These are phyloP conservation scores for Leavenworthia alabamica DNA, from an alignment of 345 rosid genomes.

Conservation along the genomic window DNA sequence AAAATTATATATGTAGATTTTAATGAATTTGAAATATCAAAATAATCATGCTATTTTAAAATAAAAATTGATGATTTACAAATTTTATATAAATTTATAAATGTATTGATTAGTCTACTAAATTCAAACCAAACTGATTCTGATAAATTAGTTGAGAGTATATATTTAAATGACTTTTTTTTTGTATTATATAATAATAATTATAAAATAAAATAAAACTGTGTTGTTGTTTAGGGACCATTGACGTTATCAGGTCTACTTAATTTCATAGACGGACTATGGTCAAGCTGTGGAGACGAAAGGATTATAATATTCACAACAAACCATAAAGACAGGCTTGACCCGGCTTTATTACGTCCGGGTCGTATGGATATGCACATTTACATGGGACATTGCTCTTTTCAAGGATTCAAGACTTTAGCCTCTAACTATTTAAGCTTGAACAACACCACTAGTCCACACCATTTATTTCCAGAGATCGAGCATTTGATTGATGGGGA, in stretches of 20 bases:
- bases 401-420: constrained; percentile 39
- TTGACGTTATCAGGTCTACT: constrained; percentile 49
- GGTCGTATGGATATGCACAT: constrained; percentile 75
- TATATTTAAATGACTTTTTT: too few species aligned
- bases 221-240: not conserved
- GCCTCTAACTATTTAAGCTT: constrained; percentile 41
- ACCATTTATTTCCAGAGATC: constrained; percentile 29
- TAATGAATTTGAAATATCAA: too few species aligned
- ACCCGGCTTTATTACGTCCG: constrained; percentile 53
- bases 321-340: constrained; percentile 53
- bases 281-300: constrained; percentile 64
- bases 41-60: too few species aligned
- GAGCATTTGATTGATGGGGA: constrained; percentile 17
- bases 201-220: not conserved
- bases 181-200: too few species aligned
- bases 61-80: too few species aligned
- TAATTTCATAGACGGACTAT: constrained; percentile 60
- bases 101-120: too few species aligned
- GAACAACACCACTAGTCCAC: constrained; percentile 3
- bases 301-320: constrained; percentile 66
- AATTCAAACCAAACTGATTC: too few species aligned
- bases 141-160: too few species aligned
- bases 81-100: too few species aligned
- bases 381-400: constrained; percentile 53
- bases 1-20: too few species aligned